A percentile compares a stretch with the other conserved stretches of the same genome.
phyloP scores from a whole-genome alignment of 2,329 filamentous ascomycete genomes.

The Pseudocercospora pini-densiflorae region DNA sequence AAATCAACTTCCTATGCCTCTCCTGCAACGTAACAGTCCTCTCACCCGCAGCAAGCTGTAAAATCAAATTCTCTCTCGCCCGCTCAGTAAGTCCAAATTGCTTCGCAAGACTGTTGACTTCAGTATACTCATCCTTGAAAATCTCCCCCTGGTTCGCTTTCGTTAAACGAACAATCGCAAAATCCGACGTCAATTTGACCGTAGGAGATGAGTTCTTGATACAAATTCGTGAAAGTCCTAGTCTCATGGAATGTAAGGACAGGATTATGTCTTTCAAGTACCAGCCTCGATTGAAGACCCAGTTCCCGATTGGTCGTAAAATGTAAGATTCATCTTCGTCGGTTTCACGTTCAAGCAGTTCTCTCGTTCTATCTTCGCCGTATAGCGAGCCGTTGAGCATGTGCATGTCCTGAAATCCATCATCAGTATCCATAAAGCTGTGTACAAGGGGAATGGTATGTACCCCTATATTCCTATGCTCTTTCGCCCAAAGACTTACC shows the following conservation, averaged over 20 bases:
- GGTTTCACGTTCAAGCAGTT: background rate
- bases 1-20: slow-evolving; percentile 10
- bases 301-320: slow-evolving; percentile 25
- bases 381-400: slow-evolving; percentile 33
- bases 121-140: slow-evolving; percentile 9
- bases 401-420: slow-evolving; percentile 26
- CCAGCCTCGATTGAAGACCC: slow-evolving; percentile 25
- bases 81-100: slow-evolving; percentile 15
- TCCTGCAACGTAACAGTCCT: slow-evolving; percentile 16
- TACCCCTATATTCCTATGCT: background rate
- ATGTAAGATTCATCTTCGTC: slow-evolving; percentile 12
- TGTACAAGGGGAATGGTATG: too few relatives aligned
- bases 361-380: slow-evolving; percentile 22
- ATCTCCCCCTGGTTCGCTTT: background rate
- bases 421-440: background rate
- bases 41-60: slow-evolving; percentile 11
- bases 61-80: slow-evolving; percentile 7
- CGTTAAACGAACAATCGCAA: slow-evolving; percentile 17
- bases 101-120: slow-evolving; percentile 7
- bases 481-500: slow-evolving; percentile 15
- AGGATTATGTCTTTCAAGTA: slow-evolving; percentile 29
- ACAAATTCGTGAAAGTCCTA: slow-evolving; percentile 23
- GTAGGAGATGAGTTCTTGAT: background rate
- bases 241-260: slow-evolving; percentile 24
- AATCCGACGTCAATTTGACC: slow-evolving; percentile 22